These are phyloP conservation scores for Clitopilus hobsonii DNA, from an alignment of 768 basidiomycete genomes.

Conservation along the genomic window DNA sequence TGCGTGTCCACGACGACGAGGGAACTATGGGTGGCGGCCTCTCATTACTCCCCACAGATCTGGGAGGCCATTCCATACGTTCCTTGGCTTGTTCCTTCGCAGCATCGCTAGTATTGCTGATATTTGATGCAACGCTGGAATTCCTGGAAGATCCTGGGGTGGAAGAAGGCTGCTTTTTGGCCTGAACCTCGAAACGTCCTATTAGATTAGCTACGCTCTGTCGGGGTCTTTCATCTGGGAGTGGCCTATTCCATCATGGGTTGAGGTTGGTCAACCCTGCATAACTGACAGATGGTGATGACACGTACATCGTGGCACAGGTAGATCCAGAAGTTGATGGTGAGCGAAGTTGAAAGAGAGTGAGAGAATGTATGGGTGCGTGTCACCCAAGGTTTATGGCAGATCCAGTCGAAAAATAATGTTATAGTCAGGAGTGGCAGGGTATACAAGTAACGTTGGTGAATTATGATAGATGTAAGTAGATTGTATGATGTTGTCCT, in stretches of 20 bases:
- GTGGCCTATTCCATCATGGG: conserved; percentile 49
- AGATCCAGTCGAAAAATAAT: conserved; percentile 3
- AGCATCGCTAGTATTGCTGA: conserved; percentile 47
- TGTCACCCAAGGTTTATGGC: conserved; percentile 3
- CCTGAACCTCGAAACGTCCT: conserved; percentile 81
- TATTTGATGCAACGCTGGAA: conserved; percentile 63
- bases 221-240: conserved; percentile 86
- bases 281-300: neutral
- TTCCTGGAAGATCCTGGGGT: conserved; percentile 46
- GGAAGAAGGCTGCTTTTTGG: conserved; percentile 53
- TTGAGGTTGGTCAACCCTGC: neutral
- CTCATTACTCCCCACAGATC: conserved; percentile 25
- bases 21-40: conserved; percentile 32
- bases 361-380: conserved; percentile 14
- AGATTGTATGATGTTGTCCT: conserved; percentile 3
- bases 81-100: conserved; percentile 65
- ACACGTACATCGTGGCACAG: conserved; percentile 1
- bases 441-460: conserved; percentile 6
- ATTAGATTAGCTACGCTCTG: conserved; percentile 88
- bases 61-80: conserved; percentile 77
- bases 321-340: neutral
- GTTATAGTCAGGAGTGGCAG: conserved; percentile 7
- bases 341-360: neutral
- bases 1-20: conserved; percentile 28
- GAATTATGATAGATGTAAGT: conserved; percentile 8